Evolutionary conservation across 306 rosid species (phyloP).

Genomic region (Begonia masoniana): DNA sequence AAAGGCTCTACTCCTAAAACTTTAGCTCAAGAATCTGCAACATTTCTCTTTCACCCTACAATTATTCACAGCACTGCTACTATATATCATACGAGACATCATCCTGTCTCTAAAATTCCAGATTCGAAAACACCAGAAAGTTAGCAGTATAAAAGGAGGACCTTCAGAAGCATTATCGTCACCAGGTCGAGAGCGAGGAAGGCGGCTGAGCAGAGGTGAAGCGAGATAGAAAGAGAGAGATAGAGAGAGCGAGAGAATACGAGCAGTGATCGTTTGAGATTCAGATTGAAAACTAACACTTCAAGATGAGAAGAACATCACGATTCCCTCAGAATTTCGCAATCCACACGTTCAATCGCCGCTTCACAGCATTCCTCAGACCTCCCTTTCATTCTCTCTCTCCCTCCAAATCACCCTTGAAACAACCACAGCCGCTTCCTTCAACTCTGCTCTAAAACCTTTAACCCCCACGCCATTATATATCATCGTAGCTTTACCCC

Average conservation of each 20-base stretch:
- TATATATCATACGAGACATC: too few species aligned
- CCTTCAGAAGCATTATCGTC: constrained; percentile 13
- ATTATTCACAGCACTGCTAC: too few species aligned
- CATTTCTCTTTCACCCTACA: too few species aligned
- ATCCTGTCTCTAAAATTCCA: too few species aligned
- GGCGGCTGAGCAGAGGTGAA: constrained; percentile 2
- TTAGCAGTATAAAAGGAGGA: neutral
- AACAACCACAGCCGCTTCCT: too few species aligned
- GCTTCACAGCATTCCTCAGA: constrained; percentile 5
- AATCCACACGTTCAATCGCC: constrained; percentile 12
- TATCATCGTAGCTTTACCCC: too few species aligned
- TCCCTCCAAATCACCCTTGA: neutral
- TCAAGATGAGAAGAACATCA: constrained; percentile 5
- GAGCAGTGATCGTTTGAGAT: constrained; percentile 10
- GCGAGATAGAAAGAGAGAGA: constrained; percentile 1
- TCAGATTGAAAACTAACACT: constrained; percentile 14
- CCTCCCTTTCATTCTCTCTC: constrained; percentile 1
- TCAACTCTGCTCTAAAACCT: too few species aligned
- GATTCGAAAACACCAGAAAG: too few species aligned
- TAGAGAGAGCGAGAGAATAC: constrained; percentile 1
- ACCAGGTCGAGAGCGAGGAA: constrained; percentile 4
- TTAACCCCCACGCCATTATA: too few species aligned
- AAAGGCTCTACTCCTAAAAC: too few species aligned
- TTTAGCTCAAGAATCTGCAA: too few species aligned
- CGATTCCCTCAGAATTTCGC: constrained; percentile 9